Percentiles rank a stretch among this genome's conserved stretches.
These are phyloP conservation scores for Corallochytrium limacisporum DNA, from an alignment of 78 protist genomes.

Conservation along the genomic window DNA sequence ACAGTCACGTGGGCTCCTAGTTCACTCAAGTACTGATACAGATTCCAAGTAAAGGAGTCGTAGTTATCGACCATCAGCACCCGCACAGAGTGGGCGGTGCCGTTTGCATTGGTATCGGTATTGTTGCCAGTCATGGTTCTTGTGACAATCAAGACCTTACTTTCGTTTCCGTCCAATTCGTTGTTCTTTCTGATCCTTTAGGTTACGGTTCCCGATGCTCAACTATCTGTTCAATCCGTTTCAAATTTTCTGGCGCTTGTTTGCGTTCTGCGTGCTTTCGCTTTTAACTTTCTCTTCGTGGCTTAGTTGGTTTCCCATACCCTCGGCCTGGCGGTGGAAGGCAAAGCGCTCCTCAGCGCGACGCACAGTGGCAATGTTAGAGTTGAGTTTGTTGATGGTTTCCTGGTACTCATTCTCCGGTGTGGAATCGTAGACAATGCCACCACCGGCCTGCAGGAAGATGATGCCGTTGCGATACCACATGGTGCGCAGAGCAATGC, in stretches of 20 bases:
- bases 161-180: background rate
- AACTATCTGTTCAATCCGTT: background rate
- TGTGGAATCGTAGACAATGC: conserved; percentile 45
- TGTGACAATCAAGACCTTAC: conserved; percentile 18
- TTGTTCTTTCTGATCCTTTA: background rate
- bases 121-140: no score
- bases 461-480: background rate
- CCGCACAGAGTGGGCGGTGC: no score
- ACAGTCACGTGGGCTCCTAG: conserved; percentile 30
- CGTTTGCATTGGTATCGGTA: no score
- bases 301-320: background rate
- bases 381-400: conserved; percentile 24
- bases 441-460: conserved; percentile 41
- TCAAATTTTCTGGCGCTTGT: background rate
- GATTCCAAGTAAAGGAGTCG: conserved; percentile 42
- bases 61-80: conserved; percentile 42
- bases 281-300: background rate
- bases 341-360: background rate
- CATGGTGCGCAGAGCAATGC: conserved; percentile 42
- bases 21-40: conserved; percentile 31
- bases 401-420: conserved; percentile 33
- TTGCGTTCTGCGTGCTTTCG: background rate
- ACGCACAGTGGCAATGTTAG: background rate
- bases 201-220: background rate
- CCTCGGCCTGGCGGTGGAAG: background rate